Evolutionary conservation across 164 flowering plant genomes (phyloP).

Genomic region (Nelumbo lutea): DNA sequence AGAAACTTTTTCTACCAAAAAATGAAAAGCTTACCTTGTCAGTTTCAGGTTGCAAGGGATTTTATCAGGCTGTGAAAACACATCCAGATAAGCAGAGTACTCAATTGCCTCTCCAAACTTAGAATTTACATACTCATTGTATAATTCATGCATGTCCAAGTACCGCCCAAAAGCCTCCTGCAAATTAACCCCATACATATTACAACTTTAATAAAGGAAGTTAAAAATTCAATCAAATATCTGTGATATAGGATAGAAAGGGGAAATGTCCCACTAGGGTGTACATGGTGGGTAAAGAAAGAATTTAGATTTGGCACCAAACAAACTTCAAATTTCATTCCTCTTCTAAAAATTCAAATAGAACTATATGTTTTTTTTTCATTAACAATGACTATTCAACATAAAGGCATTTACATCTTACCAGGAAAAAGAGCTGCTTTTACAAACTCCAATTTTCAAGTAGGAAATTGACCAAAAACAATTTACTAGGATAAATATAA

Average conservation of each 20-base stretch:
- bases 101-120: constrained; percentile 83
- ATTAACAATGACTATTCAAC: too few species aligned
- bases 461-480: too few species aligned
- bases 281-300: too few species aligned
- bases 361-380: too few species aligned
- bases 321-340: too few species aligned
- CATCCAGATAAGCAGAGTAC: constrained; percentile 74
- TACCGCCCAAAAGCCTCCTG: constrained; percentile 92
- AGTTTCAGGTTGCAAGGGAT: constrained; percentile 63
- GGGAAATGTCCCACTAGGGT: not conserved
- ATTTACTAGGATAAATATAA: too few species aligned
- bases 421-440: too few species aligned
- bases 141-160: constrained; percentile 88
- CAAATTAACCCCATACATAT: constrained; percentile 8
- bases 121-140: constrained; percentile 74
- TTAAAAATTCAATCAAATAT: not conserved
- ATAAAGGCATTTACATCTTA: too few species aligned
- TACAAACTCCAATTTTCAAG: too few species aligned
- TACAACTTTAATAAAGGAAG: not conserved
- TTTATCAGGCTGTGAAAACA: constrained; percentile 58
- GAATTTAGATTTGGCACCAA: too few species aligned
- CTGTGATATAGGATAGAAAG: not conserved
- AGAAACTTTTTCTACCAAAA: not conserved
- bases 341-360: too few species aligned
- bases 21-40: constrained; percentile 45